Percentiles rank a stretch among this genome's conserved stretches.
These are phyloP conservation scores for Podaxis sp. DNA, from an alignment of 768 basidiomycete genomes.

Conservation along the genomic window DNA sequence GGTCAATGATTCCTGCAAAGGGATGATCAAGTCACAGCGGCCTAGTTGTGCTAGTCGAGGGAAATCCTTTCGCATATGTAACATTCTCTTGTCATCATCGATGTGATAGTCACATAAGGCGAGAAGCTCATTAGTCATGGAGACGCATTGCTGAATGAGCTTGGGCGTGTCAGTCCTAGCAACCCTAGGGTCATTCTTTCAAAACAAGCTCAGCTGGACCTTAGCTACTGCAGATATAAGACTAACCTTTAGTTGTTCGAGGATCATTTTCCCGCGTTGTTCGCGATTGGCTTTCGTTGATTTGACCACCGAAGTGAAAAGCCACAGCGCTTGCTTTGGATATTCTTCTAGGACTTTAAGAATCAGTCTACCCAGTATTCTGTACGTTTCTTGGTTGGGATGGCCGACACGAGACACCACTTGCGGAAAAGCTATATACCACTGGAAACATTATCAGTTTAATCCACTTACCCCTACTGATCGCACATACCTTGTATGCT, in stretches of 20 bases:
- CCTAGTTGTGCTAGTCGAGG: conserved; percentile 52
- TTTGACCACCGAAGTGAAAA: conserved; percentile 85
- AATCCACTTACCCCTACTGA: background rate
- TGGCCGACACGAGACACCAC: conserved; percentile 93
- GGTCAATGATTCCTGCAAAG: conserved; percentile 89
- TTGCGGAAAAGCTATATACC: conserved; percentile 96
- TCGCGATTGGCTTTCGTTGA: conserved; percentile 68
- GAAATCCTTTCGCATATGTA: conserved; percentile 57
- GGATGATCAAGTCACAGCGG: conserved; percentile 76
- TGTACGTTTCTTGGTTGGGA: conserved; percentile 56
- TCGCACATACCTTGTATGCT: conserved; percentile 65
- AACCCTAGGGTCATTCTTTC: conserved; percentile 7
- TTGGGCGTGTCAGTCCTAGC: conserved; percentile 34
- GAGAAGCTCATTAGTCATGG: conserved; percentile 71
- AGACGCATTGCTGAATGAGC: conserved; percentile 52
- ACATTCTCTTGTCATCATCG: conserved; percentile 33
- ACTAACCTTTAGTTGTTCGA: conserved; percentile 58
- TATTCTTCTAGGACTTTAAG: conserved; percentile 72
- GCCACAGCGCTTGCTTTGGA: conserved; percentile 91
- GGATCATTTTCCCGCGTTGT: conserved; percentile 55
- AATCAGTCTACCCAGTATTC: conserved; percentile 64
- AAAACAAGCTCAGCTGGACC: background rate
- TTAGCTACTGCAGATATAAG: background rate
- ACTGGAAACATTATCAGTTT: conserved; percentile 44
- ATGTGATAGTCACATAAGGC: conserved; percentile 59